These are phyloP conservation scores for Smittium culicis DNA, from an alignment of 371 early-diverging fungal species.

Conservation along the genomic window DNA sequence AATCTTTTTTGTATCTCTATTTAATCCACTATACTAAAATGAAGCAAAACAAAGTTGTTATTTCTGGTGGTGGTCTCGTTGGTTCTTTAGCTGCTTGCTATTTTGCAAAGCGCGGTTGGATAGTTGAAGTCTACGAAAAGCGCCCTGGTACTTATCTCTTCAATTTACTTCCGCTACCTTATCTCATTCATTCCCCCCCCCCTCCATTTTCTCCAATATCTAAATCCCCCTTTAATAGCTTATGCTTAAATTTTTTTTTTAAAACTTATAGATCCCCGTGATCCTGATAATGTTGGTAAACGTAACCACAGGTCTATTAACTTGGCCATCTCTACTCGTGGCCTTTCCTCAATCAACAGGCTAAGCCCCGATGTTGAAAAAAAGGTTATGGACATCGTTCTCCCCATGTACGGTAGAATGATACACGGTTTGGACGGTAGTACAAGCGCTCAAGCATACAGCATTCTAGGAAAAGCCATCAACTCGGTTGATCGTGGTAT, in stretches of 20 bases:
- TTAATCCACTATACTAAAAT: background rate
- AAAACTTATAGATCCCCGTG: conserved; percentile 53
- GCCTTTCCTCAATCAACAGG: conserved; percentile 62
- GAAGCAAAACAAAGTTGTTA: conserved; percentile 20
- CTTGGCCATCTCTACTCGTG: conserved; percentile 81
- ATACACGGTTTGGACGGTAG: conserved; percentile 61
- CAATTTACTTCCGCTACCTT: background rate
- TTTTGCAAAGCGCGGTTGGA: conserved; percentile 84
- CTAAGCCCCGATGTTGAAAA: conserved; percentile 50
- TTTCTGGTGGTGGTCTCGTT: conserved; percentile 90
- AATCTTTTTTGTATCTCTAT: background rate
- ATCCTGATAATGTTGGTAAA: conserved; percentile 33
- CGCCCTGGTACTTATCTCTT: conserved; percentile 52
- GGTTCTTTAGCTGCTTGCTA: conserved; percentile 79
- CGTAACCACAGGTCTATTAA: conserved; percentile 63
- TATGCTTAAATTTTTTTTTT: background rate
- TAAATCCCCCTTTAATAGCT: background rate
- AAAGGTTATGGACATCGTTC: conserved; percentile 46
- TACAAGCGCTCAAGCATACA: conserved; percentile 62
- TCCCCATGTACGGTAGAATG: conserved; percentile 92
- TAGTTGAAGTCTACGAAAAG: conserved; percentile 71
- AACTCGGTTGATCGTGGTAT: conserved; percentile 82
- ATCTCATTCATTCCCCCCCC: no score
- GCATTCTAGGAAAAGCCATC: conserved; percentile 77
- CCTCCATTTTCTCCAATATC: background rate